phyloP scores from a whole-genome alignment of 1,284 basidiomycete species.

The Pseudozyma tsukubaensis region DNA sequence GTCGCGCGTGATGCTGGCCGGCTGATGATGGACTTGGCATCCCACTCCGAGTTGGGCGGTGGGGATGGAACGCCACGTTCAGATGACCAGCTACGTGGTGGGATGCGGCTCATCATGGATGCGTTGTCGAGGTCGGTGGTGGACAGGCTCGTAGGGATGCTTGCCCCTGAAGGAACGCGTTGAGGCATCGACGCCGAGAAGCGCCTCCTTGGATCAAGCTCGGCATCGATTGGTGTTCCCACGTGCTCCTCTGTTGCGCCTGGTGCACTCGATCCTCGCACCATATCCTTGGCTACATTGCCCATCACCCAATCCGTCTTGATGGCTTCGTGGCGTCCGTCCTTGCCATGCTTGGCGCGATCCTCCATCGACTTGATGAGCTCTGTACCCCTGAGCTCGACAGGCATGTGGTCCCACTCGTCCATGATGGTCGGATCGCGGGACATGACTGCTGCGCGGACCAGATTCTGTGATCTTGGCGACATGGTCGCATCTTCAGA shows the following conservation, averaged over 20 bases:
- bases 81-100: constrained; percentile 55
- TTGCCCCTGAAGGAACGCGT: constrained; percentile 24
- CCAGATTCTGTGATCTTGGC: constrained; percentile 25
- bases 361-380: constrained; percentile 46
- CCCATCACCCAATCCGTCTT: constrained; percentile 15
- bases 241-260: constrained; percentile 6
- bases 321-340: constrained; percentile 46
- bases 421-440: constrained; percentile 29
- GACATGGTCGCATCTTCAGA: constrained; percentile 31
- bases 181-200: constrained; percentile 33
- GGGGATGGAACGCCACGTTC: constrained; percentile 46
- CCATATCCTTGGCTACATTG: constrained; percentile 22
- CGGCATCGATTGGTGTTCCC: constrained; percentile 13
- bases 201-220: constrained; percentile 19
- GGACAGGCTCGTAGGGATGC: constrained; percentile 28
- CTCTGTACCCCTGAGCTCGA: constrained; percentile 34
- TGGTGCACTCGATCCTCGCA: constrained; percentile 25
- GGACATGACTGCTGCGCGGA: constrained; percentile 21
- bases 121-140: constrained; percentile 24
- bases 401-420: constrained; percentile 44
- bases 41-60: constrained; percentile 57
- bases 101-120: constrained; percentile 44
- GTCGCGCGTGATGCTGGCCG: constrained; percentile 38
- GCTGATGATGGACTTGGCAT: constrained; percentile 34
- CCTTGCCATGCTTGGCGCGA: constrained; percentile 33